Conservation (phyloP, 169 alveolate genomes). For the Condylostoma magnum region DNA sequence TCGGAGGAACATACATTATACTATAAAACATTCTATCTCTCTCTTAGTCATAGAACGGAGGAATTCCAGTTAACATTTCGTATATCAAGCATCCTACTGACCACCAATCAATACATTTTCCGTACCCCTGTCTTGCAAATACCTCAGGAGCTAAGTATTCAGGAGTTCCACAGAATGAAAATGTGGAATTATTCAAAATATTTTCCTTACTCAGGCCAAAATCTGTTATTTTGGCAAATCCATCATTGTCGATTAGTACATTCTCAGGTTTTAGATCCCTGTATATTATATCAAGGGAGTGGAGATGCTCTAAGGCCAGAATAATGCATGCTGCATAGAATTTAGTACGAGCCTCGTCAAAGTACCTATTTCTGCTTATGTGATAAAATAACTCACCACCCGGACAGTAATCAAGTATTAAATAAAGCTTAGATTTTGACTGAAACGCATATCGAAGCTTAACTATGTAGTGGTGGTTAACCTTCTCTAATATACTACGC, state of each 20-base stretch:
- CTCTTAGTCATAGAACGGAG: slow-evolving; percentile 78
- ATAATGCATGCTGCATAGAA: slow-evolving; percentile 90
- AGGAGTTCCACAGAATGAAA: slow-evolving; percentile 85
- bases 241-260: slow-evolving; percentile 67
- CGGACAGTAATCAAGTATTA: slow-evolving; percentile 87
- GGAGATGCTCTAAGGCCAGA: slow-evolving; percentile 86
- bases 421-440: slow-evolving; percentile 76
- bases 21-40: slow-evolving; percentile 59
- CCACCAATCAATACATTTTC: slow-evolving; percentile 85
- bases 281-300: slow-evolving; percentile 76
- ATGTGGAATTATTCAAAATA: slow-evolving; percentile 51
- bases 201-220: slow-evolving; percentile 81
- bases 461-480: slow-evolving; percentile 83
- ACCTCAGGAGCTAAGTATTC: slow-evolving; percentile 87
- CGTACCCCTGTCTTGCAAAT: slow-evolving; percentile 77
- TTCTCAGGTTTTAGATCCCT: slow-evolving; percentile 85
- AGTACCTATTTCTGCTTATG: slow-evolving; percentile 73
- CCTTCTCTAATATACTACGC: slow-evolving; percentile 27
- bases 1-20: slow-evolving; percentile 58
- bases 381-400: slow-evolving; percentile 91
- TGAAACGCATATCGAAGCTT: slow-evolving; percentile 84
- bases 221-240: slow-evolving; percentile 78
- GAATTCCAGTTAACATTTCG: slow-evolving; percentile 84
- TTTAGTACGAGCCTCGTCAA: slow-evolving; percentile 84
- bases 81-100: slow-evolving; percentile 76